phyloP scores from a whole-genome alignment of 1,284 basidiomycete species.

The Singerocomus inundabilis region DNA sequence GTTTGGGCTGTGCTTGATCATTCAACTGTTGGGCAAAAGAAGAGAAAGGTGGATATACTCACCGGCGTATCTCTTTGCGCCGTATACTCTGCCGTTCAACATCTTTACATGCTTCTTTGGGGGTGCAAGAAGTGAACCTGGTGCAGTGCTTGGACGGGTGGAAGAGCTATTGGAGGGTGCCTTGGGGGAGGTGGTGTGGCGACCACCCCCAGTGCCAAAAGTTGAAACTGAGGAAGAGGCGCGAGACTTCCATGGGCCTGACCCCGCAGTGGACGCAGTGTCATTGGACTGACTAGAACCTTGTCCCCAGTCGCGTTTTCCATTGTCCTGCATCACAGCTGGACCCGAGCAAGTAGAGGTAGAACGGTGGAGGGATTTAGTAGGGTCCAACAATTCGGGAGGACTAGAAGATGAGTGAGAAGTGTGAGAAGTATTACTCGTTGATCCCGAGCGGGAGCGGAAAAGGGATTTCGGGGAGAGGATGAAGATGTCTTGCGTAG shows the following conservation, averaged over 20 bases:
- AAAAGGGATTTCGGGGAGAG: conserved; percentile 48
- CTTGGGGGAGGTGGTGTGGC: conserved; percentile 21
- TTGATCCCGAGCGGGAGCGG: conserved; percentile 41
- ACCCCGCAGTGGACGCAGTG: conserved; percentile 18
- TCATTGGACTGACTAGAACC: background rate
- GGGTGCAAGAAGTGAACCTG: conserved; percentile 2
- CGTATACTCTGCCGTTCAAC: conserved; percentile 79
- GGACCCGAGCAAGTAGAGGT: conserved; percentile 12
- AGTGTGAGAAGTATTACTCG: conserved; percentile 6
- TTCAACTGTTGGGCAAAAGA: background rate
- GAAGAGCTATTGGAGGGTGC: background rate
- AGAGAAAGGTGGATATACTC: conserved; percentile 12
- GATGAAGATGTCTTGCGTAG: conserved; percentile 43
- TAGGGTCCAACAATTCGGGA: background rate
- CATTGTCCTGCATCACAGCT: background rate
- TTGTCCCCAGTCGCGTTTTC: conserved; percentile 6
- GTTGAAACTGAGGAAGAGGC: conserved; percentile 21
- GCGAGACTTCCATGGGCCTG: conserved; percentile 32
- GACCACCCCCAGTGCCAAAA: conserved; percentile 32
- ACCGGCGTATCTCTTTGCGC: conserved; percentile 44
- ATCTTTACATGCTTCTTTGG: conserved; percentile 46
- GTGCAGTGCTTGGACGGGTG: conserved; percentile 19
- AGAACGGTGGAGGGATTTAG: conserved; percentile 13
- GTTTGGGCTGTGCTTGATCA: conserved; percentile 13
- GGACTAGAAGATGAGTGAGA: conserved; percentile 16